Percentiles rank a stretch among this genome's conserved stretches.
Conservation (phyloP, 495 filamentous ascomycete genomes). For the Hyphodiscus hymeniophilus region DNA sequence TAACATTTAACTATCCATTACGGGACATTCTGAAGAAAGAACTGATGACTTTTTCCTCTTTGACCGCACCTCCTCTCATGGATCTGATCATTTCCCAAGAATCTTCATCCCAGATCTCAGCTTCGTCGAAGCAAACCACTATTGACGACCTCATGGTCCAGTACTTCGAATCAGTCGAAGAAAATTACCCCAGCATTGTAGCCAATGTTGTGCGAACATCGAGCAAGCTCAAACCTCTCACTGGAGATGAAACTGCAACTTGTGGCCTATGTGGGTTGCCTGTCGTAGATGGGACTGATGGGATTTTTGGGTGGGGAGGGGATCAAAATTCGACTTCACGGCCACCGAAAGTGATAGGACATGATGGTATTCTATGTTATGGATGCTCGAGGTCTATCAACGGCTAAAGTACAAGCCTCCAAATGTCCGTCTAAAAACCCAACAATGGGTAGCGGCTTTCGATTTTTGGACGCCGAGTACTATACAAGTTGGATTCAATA, state of each 20-base stretch:
- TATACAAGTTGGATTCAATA: slow-evolving; percentile 11
- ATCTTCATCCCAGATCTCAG: slow-evolving; percentile 33
- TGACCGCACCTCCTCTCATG: slow-evolving; percentile 43
- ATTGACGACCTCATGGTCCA: slow-evolving; percentile 86
- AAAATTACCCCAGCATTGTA: slow-evolving; percentile 83
- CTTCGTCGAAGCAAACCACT: slow-evolving; percentile 64
- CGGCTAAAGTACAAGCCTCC: slow-evolving; percentile 9
- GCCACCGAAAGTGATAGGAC: slow-evolving; percentile 1
- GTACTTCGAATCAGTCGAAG: slow-evolving; percentile 82
- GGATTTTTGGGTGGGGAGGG: slow-evolving; percentile 30
- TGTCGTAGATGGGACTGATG: slow-evolving; percentile 30
- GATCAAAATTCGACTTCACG: slow-evolving; percentile 26
- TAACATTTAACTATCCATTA: slow-evolving; percentile 59
- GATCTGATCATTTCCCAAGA: slow-evolving; percentile 37
- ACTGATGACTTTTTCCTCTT: slow-evolving; percentile 50
- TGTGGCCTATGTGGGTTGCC: slow-evolving; percentile 45
- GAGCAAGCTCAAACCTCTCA: slow-evolving; percentile 53
- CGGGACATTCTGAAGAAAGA: slow-evolving; percentile 80
- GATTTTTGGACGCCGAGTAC: slow-evolving; percentile 4
- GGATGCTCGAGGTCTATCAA: slow-evolving; percentile 46
- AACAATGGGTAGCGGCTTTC: not conserved
- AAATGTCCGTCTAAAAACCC: not conserved
- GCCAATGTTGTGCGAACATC: slow-evolving; percentile 88
- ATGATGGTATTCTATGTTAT: slow-evolving; percentile 40
- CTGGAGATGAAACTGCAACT: slow-evolving; percentile 3